Conservation (phyloP, 2,329 filamentous ascomycete genomes). For the Calonectria pseudoturangicola region DNA sequence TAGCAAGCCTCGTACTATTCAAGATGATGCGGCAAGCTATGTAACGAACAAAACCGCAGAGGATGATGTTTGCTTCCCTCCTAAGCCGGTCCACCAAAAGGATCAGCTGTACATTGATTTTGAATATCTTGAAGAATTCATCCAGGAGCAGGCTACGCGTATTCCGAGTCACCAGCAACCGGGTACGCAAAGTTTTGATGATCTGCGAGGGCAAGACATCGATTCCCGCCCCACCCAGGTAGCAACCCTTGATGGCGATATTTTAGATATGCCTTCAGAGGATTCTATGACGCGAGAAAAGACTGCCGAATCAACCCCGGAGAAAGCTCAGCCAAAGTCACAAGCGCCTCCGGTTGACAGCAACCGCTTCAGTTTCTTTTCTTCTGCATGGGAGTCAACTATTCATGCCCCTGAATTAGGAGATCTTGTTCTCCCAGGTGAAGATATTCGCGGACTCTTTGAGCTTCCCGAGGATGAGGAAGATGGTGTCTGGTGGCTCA, state of each 20-base stretch:
- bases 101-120: constrained; percentile 91
- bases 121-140: constrained; percentile 94
- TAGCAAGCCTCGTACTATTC: constrained; percentile 76
- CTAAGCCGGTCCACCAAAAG: constrained; percentile 79
- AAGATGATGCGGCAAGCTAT: constrained; percentile 77
- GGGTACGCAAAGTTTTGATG: constrained; percentile 59
- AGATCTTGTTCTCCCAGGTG: constrained; percentile 90
- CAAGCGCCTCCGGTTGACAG: constrained; percentile 71
- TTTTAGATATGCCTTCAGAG: constrained; percentile 71
- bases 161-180: constrained; percentile 70
- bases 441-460: constrained; percentile 92
- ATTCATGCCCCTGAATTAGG: constrained; percentile 93
- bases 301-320: constrained; percentile 49
- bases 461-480: constrained; percentile 76
- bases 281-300: constrained; percentile 70
- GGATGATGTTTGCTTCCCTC: constrained; percentile 92
- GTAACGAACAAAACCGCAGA: constrained; percentile 83
- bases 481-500: constrained; percentile 98
- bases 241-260: constrained; percentile 73
- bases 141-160: constrained; percentile 74
- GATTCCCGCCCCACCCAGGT: constrained; percentile 60
- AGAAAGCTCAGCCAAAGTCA: constrained; percentile 59
- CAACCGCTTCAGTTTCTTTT: constrained; percentile 97
- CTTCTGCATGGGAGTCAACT: constrained; percentile 93
- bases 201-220: constrained; percentile 56